Conservation (phyloP, 495 filamentous ascomycete genomes). For the Daldinia vernicosa region DNA sequence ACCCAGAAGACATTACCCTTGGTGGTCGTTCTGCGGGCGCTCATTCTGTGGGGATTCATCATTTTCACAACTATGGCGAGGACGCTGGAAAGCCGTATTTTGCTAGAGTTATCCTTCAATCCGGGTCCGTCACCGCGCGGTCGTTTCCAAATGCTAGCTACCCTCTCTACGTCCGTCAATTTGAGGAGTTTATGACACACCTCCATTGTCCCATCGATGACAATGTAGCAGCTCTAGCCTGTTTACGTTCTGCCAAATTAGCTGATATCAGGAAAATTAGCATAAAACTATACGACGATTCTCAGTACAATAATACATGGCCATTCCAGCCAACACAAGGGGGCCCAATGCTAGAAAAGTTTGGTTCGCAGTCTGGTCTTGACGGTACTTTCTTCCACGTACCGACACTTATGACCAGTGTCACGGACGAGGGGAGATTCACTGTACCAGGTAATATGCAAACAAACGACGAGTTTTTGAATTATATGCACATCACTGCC, state of each 20-base stretch:
- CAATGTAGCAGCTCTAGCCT: constrained; percentile 59
- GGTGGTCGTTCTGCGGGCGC: constrained; percentile 72
- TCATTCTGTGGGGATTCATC: constrained; percentile 60
- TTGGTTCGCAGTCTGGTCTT: constrained; percentile 61
- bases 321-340: constrained; percentile 74
- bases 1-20: constrained; percentile 67
- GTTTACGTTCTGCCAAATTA: constrained; percentile 57
- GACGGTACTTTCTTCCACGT: constrained; percentile 61
- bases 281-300: constrained; percentile 61
- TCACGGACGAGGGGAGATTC: constrained; percentile 68
- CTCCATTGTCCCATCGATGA: constrained; percentile 51
- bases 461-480: constrained; percentile 58
- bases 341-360: constrained; percentile 55
- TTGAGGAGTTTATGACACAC: constrained; percentile 63
- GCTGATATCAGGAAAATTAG: constrained; percentile 62
- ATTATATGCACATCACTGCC: constrained; percentile 65
- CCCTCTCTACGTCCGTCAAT: constrained; percentile 64
- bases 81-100: constrained; percentile 53
- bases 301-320: constrained; percentile 64
- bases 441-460: constrained; percentile 61
- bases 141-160: constrained; percentile 63
- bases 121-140: constrained; percentile 67
- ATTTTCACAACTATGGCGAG: constrained; percentile 48
- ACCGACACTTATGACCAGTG: constrained; percentile 70
- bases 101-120: constrained; percentile 68